phyloP scores from a whole-genome alignment of 2,329 filamentous ascomycete species.

The Colletotrichum higginsianum region DNA sequence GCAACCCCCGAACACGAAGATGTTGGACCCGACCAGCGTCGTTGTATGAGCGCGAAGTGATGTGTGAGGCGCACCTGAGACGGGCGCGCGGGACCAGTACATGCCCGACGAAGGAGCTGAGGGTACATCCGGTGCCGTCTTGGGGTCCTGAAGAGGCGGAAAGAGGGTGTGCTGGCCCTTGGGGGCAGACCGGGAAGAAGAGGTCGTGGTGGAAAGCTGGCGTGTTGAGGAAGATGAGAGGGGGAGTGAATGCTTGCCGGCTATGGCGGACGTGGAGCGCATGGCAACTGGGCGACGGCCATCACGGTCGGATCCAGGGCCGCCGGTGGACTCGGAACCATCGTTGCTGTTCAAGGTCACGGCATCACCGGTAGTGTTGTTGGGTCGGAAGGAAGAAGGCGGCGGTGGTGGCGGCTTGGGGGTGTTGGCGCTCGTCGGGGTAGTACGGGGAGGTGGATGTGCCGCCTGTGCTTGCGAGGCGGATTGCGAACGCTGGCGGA shows the following conservation, averaged over 20 bases:
- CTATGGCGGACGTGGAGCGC: slow-evolving; percentile 70
- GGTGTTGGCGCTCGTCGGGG: slow-evolving; percentile 42
- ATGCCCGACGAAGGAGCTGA: slow-evolving; percentile 78
- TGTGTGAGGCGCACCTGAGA: slow-evolving; percentile 74
- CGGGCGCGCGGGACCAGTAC: slow-evolving; percentile 79
- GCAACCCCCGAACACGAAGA: slow-evolving; percentile 79
- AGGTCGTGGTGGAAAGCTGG: slow-evolving; percentile 21
- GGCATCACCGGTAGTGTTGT: slow-evolving; percentile 44
- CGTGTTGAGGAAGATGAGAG: slow-evolving; percentile 35
- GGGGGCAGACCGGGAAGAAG: slow-evolving; percentile 46
- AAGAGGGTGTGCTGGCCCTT: slow-evolving; percentile 64
- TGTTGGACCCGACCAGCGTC: slow-evolving; percentile 75
- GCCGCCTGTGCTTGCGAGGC: slow-evolving; percentile 52
- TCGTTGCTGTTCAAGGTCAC: slow-evolving; percentile 36
- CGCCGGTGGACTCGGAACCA: slow-evolving; percentile 47
- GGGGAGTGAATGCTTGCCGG: slow-evolving; percentile 47
- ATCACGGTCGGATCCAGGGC: slow-evolving; percentile 46
- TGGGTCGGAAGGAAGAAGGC: slow-evolving; percentile 38
- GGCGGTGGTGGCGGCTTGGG: slow-evolving; percentile 41
- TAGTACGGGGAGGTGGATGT: slow-evolving; percentile 47
- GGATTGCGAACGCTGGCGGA: slow-evolving; percentile 70
- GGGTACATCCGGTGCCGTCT: slow-evolving; percentile 71
- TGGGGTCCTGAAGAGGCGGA: slow-evolving; percentile 70
- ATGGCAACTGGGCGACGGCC: slow-evolving; percentile 60
- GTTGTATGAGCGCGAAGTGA: slow-evolving; percentile 77